These are phyloP conservation scores for Bisporella sp. DNA, from an alignment of 2,329 filamentous ascomycete genomes.

Conservation along the genomic window DNA sequence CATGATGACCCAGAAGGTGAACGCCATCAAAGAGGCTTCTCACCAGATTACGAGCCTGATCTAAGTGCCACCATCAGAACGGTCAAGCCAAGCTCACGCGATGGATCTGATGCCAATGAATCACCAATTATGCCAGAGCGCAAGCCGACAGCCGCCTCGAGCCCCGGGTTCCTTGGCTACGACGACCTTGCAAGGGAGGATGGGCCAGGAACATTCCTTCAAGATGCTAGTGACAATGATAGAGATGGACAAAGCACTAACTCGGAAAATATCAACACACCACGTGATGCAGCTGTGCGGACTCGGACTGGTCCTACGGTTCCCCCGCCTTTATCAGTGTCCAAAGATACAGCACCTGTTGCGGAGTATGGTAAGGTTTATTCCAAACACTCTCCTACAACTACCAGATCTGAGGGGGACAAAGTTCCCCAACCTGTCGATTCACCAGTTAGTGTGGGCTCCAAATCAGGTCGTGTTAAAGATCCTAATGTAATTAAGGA, in stretches of 20 bases:
- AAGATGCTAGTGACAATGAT: constrained; percentile 46
- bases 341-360: constrained; percentile 22
- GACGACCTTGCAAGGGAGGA: constrained; percentile 19
- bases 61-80: constrained; percentile 63
- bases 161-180: constrained; percentile 2
- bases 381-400: constrained; percentile 17
- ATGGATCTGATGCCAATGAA: constrained; percentile 7
- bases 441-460: constrained; percentile 12
- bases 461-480: constrained; percentile 11
- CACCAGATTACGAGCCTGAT: constrained; percentile 67
- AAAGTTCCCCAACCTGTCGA: constrained; percentile 10
- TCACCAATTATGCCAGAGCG: constrained; percentile 10
- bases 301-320: constrained; percentile 6
- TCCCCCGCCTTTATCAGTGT: constrained; percentile 12
- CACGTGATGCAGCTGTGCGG: constrained; percentile 7
- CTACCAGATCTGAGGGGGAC: constrained; percentile 2
- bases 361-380: constrained; percentile 23
- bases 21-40: constrained; percentile 51
- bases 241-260: constrained; percentile 30
- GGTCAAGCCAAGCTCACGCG: constrained; percentile 43
- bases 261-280: constrained; percentile 5
- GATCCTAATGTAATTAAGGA: constrained; percentile 12
- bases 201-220: constrained; percentile 39
- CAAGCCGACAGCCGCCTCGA: constrained; percentile 11
- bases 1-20: constrained; percentile 17